Evolutionary conservation across 1,139 yeast genomes (phyloP), one percentile per base, ranked within the genome.

Genomic region (Saccharomyces hybrid): DNA sequence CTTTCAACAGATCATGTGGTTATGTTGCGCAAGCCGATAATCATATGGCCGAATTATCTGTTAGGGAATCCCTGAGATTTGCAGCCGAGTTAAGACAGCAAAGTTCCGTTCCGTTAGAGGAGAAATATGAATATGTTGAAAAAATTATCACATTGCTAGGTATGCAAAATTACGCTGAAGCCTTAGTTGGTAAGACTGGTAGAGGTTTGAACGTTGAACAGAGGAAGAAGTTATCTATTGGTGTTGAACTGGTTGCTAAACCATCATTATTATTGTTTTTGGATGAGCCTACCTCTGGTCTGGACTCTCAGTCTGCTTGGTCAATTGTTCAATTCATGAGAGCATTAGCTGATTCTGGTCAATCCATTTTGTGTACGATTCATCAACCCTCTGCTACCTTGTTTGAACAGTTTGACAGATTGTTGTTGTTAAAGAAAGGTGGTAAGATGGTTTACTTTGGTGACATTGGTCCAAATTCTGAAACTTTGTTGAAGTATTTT

Each of bases 401-500:
- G 56, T 78, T 80, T 58, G 80, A 78, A 61, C 76, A 75, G 57
- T 80, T 80, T 60, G 83, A 80, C 61, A 73, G 81, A 59, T 68
- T 79, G 55, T 65, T 80, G 54, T 63, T 80, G 52, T 68, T 80
- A 63, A 74, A 75, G 61, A 77, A 75, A 58, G 83, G 84, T 61
- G 88, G 88, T 58, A 73, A 77, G 67, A 82, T 86, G 59, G 87
- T 83, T 44, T 83, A 83, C 67, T 82, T 82, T 65, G 87, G 87
- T 57, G 85, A 82, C 59, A 80, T 82, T 63, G 88, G 87, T 57
- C 68, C 72, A 55, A 75, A 76, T 61, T 81, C 86, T 55, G 52
- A 64, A 11, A 73, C 80, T 2, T 69, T 84, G 63, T 71, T 79
- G 52, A 63, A 71, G 47, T 84, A 84, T 64, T 83, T 84, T 61